Evolutionary conservation across 2,329 filamentous ascomycete genomes (phyloP), one percentile per base, ranked within the genome.

Genomic region (Stemphylium beticola): DNA sequence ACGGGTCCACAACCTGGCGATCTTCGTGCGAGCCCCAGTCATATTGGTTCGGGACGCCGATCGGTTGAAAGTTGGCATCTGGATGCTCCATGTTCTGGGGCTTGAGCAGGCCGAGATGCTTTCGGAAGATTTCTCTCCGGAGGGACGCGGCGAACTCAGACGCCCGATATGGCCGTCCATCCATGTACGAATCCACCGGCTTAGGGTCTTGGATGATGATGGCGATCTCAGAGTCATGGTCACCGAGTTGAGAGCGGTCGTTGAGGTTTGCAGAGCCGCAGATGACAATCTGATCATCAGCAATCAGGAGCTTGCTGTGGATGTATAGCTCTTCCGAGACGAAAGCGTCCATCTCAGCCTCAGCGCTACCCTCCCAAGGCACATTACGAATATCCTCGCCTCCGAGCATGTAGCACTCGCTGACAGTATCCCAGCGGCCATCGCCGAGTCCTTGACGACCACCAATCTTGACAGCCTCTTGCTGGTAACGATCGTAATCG

Each of bases 201-300:
- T 87, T 85, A 2, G 86, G 84, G 71, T 96, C 92, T 72, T 95
- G 89, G 67, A 96, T 90, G 53, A 96, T 83, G 60, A 96, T 89
- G n/a, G 92, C 91, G 50, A 96, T 91, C 73, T 96, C 92, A 1
- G 87, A 91, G 77, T 96, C 92, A 75, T 95, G 92, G 53, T 85
- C 83, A 32, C 91, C 92, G 4, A 96, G 84, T 77, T 96, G 90
- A 3, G 89, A 93, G 50, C 85, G 81, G 64, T 87, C 87, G 65
- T 89, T 89, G 66, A 89, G 78, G 64, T 89, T 89, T 20, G 86
- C 85, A 49, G 84, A 91, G 58, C 92, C 92, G 72, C 90, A 93
- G 61, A 96, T 93, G 53, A 92, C 90, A 44, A 90, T 82, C 7
- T 85, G 83, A 72, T 96, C 92, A 69, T 96, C 92, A 39, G 88